A percentile compares a stretch with the other conserved stretches of the same genome.
phyloP scores from a whole-genome alignment of 768 basidiomycete species.

The Lyophyllum shimeji region DNA sequence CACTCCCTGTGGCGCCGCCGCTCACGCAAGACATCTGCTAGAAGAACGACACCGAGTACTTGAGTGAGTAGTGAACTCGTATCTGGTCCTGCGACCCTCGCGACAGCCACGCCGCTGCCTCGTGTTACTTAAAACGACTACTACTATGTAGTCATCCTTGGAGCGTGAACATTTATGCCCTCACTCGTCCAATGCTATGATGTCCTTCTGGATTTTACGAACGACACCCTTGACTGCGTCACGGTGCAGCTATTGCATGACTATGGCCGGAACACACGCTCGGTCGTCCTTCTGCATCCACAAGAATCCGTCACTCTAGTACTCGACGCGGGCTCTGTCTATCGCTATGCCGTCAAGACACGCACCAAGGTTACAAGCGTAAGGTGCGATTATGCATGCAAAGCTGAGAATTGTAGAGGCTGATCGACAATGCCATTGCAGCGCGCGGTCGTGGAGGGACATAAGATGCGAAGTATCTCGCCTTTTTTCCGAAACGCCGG shows the following conservation, averaged over 20 bases:
- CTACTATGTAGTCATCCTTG: conserved; percentile 1
- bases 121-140: conserved; percentile 8
- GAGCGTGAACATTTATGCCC: conserved; percentile 46
- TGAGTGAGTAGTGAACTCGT: conserved; percentile 10
- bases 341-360: conserved; percentile 69
- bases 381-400: conserved; percentile 49
- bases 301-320: conserved; percentile 65
- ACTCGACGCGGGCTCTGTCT: conserved; percentile 66
- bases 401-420: conserved; percentile 2
- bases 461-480: conserved; percentile 61
- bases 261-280: conserved; percentile 56
- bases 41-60: conserved; percentile 4
- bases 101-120: conserved; percentile 10
- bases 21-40: background rate
- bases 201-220: conserved; percentile 66
- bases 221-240: conserved; percentile 64
- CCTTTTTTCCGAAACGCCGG: conserved; percentile 43
- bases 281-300: conserved; percentile 58
- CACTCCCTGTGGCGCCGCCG: conserved; percentile 3
- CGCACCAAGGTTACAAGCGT: conserved; percentile 66
- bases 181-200: conserved; percentile 59
- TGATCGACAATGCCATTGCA: conserved; percentile 19
- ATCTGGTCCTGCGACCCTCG: conserved; percentile 6
- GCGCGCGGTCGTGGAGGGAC: conserved; percentile 68
- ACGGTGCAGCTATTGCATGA: conserved; percentile 65